Conservation (phyloP, 2,329 filamentous ascomycete species). For the Nemania diffusa region DNA sequence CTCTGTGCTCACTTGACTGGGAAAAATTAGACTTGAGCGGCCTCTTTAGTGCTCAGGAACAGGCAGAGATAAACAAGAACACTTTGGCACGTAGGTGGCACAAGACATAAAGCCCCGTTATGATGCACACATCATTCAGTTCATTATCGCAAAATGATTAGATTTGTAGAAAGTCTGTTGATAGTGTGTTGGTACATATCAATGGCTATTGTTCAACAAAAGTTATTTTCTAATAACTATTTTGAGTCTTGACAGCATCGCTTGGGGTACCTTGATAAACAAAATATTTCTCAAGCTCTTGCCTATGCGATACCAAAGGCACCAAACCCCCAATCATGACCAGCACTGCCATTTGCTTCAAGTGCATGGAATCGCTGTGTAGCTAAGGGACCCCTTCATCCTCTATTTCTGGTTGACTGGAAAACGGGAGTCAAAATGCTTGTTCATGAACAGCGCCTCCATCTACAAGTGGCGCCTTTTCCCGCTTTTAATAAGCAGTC, state of each 20-base stretch:
- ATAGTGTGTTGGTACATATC: constrained; percentile 2
- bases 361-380: constrained; percentile 3
- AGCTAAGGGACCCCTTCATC: not conserved
- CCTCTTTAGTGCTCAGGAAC: not conserved
- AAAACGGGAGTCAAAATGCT: not conserved
- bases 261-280: constrained; percentile 15
- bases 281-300: constrained; percentile 11
- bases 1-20: not conserved
- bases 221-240: not conserved
- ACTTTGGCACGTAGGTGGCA: not conserved
- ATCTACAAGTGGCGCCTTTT: not conserved
- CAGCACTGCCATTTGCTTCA: not conserved
- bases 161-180: constrained; percentile 1
- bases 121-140: not conserved
- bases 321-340: not conserved
- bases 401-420: not conserved
- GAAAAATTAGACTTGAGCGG: too few species aligned
- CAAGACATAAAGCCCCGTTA: not conserved
- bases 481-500: not conserved
- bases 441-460: not conserved
- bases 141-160: not conserved
- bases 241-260: constrained; percentile 6
- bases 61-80: not conserved
- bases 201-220: not conserved
- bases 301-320: constrained; percentile 13